These are phyloP conservation scores for Colletotrichum cereale DNA, from an alignment of 2,329 filamentous ascomycete genomes.

Conservation along the genomic window DNA sequence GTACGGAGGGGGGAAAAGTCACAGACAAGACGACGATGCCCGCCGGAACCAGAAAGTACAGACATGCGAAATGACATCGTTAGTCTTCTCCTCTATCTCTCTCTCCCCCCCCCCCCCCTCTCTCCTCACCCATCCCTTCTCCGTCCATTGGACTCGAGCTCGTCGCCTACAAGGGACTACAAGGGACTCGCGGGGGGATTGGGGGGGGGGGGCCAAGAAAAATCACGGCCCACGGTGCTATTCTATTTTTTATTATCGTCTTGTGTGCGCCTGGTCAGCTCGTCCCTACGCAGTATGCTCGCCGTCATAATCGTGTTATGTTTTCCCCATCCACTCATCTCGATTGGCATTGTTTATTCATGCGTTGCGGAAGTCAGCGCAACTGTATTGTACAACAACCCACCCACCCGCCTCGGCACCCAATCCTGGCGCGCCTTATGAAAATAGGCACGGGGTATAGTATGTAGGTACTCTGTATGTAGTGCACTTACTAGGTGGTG, in stretches of 20 bases:
- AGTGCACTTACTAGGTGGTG: too few relatives aligned
- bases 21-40: neutral
- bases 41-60: neutral
- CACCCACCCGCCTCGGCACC: constrained; percentile 11
- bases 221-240: constrained; percentile 4
- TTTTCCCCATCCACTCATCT: constrained; percentile 29
- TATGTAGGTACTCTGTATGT: too few relatives aligned
- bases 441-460: too few relatives aligned
- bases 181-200: too few relatives aligned
- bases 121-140: neutral
- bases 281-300: too few relatives aligned
- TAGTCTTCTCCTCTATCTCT: neutral
- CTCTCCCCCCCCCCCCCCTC: neutral
- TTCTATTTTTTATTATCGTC: neutral
- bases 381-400: constrained; percentile 18
- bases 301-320: constrained; percentile 3
- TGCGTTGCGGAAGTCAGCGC: constrained; percentile 14
- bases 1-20: neutral
- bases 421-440: constrained; percentile 16
- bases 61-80: constrained; percentile 24
- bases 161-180: neutral
- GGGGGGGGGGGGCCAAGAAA: neutral
- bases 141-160: too few relatives aligned
- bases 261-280: neutral
- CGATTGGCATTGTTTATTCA: constrained; percentile 40